Percentiles rank a stretch among this genome's conserved stretches.
phyloP scores from a whole-genome alignment of 495 filamentous ascomycete genomes.

The Penicillium cosmopolitanum region DNA sequence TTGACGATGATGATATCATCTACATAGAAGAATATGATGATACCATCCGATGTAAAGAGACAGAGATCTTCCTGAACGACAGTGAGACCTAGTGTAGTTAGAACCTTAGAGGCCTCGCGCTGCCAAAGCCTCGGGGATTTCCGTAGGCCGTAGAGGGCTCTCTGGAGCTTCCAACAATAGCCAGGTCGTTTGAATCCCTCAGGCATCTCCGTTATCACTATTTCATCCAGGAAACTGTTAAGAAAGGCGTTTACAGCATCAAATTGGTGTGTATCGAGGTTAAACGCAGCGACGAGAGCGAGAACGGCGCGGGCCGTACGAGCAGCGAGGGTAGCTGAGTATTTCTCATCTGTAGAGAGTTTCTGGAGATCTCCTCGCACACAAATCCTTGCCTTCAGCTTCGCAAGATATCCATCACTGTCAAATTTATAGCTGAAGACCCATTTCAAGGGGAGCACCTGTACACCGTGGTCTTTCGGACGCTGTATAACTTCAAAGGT shows the following conservation, averaged over 20 bases:
- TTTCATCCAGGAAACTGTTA: conserved; percentile 25
- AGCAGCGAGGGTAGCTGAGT: too few relatives aligned
- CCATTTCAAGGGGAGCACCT: too few relatives aligned
- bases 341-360: too few relatives aligned
- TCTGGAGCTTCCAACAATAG: conserved; percentile 9
- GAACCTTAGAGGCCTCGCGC: conserved; percentile 15
- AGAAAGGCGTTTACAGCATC: conserved; percentile 36
- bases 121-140: conserved; percentile 26
- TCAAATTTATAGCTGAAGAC: too few relatives aligned
- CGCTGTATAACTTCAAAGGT: too few relatives aligned
- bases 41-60: conserved; percentile 15
- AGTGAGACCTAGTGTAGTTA: conserved; percentile 18
- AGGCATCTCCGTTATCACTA: conserved; percentile 16
- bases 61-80: conserved; percentile 21
- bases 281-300: conserved; percentile 29
- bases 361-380: too few relatives aligned
- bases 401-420: too few relatives aligned
- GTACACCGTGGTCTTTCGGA: too few relatives aligned
- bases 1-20: background rate
- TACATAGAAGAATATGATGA: conserved; percentile 26
- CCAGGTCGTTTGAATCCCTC: conserved; percentile 5
- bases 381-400: too few relatives aligned
- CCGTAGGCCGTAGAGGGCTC: conserved; percentile 27
- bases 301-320: conserved; percentile 8
- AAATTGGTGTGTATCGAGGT: conserved; percentile 28